phyloP scores from a whole-genome alignment of 2,329 filamentous ascomycete genomes.

The Fusarium sp. region DNA sequence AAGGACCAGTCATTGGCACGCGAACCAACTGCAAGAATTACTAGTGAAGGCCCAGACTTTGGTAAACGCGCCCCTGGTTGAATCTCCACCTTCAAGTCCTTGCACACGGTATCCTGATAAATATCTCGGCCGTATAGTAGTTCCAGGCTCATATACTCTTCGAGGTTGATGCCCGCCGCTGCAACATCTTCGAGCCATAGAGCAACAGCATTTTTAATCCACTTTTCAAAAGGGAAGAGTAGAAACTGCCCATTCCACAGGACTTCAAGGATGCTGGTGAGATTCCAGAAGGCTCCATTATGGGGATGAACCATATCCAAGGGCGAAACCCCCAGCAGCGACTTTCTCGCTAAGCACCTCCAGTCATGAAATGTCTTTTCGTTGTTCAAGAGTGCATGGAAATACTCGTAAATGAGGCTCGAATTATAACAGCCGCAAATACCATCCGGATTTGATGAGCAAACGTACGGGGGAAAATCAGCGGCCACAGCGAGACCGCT shows the following conservation, averaged over 20 bases:
- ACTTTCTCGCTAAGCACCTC: not conserved
- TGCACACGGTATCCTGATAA: accelerated
- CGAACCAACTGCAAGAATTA: accelerated
- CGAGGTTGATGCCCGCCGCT: not conserved
- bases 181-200: not conserved
- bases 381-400: not conserved
- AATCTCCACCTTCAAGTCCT: accelerated
- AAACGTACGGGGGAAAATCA: not conserved
- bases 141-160: not conserved
- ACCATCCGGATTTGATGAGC: not conserved
- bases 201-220: accelerated
- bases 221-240: accelerated
- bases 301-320: not conserved
- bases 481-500: accelerated
- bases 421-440: accelerated
- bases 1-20: accelerated
- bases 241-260: accelerated
- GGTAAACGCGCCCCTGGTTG: accelerated
- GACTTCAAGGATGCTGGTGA: accelerated
- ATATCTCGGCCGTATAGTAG: accelerated
- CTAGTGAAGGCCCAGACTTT: not conserved
- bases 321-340: accelerated
- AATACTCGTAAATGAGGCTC: not conserved
- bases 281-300: accelerated
- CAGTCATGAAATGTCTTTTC: not conserved